Evolutionary conservation across 768 basidiomycete genomes (phyloP), one percentile per base, ranked within the genome.

Genomic region (Porphyrellus cyaneotinctus): DNA sequence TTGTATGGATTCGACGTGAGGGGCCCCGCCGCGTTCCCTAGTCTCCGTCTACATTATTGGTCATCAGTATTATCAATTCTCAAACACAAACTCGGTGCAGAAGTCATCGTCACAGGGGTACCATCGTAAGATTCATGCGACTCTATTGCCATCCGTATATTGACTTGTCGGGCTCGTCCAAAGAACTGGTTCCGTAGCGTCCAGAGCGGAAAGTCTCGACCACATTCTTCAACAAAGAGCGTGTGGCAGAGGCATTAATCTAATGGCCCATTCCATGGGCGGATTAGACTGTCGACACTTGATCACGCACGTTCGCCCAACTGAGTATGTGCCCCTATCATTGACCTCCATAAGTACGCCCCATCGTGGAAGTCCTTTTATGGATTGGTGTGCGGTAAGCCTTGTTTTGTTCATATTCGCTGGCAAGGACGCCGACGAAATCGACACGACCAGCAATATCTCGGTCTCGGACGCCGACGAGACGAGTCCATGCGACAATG

Each of bases 211-310:
- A 48, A 79, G 77, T 41, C 75, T 99, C 58, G 80, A 98, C 67
- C 76, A 76, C 22, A 82, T 87, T 58, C 78, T 99, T 12, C 75
- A 82, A 51, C 64, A 73, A 13, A 84, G 76, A 43, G 83, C 85
- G 4, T 76, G 73, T 14, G 93, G 91, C 6, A 81, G 86, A 43
- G 91, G 88, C 10, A 72, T 98, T 62, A 99, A 99, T 67, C 84
- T 99, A 57, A 76, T 99, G 41, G 97, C 91, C 0, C 97, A 99
- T 66, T 95, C 92, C 8, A 99, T 99, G 97, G 95, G 95, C 18
- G 95, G 95, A 0, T 78, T 99, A 10, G 97, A 99, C 65, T 93
- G 93, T 64, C 82, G 97, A 46, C 85, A 97, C 66, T 76, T 99
- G 17, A 95, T 98, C 53, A 83, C 91, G 2, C 88, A 88, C 67